These are phyloP conservation scores for Podaxis rugospora DNA, from an alignment of 768 basidiomycete genomes.

Conservation along the genomic window DNA sequence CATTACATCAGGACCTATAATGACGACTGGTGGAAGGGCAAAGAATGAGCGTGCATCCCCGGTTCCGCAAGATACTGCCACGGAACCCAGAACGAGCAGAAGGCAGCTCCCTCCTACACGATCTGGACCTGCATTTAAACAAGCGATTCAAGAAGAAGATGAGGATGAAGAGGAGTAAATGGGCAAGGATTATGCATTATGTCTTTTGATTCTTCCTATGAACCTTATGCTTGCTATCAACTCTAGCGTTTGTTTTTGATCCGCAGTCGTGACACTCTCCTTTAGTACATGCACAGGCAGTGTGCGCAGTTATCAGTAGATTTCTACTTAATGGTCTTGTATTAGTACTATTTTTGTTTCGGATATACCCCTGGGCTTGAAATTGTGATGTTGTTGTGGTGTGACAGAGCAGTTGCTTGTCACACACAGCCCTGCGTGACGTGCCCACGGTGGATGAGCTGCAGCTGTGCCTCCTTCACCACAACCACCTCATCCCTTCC, in stretches of 20 bases:
- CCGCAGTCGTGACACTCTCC: background rate
- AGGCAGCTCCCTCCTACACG: conserved; percentile 68
- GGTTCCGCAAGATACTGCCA: conserved; percentile 44
- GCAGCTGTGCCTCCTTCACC: conserved; percentile 11
- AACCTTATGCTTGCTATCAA: conserved; percentile 4
- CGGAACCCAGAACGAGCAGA: conserved; percentile 51
- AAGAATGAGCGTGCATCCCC: conserved; percentile 63
- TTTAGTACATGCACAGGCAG: conserved; percentile 1
- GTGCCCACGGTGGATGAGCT: conserved; percentile 5
- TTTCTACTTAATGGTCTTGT: background rate
- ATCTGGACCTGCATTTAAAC: conserved; percentile 65
- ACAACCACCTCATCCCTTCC: conserved; percentile 18
- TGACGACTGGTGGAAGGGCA: conserved; percentile 27
- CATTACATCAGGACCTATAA: conserved; percentile 17
- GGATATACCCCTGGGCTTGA: background rate
- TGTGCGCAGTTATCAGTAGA: background rate
- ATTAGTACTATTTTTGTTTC: background rate
- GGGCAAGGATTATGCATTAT: conserved; percentile 8
- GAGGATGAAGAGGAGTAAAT: conserved; percentile 66
- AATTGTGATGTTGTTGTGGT: background rate
- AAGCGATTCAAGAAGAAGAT: conserved; percentile 81
- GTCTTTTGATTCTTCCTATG: background rate
- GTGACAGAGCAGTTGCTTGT: background rate
- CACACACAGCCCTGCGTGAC: conserved; percentile 2
- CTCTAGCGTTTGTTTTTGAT: background rate